Evolutionary conservation across 306 rosid species (phyloP).

Genomic region (Quercus variabilis): DNA sequence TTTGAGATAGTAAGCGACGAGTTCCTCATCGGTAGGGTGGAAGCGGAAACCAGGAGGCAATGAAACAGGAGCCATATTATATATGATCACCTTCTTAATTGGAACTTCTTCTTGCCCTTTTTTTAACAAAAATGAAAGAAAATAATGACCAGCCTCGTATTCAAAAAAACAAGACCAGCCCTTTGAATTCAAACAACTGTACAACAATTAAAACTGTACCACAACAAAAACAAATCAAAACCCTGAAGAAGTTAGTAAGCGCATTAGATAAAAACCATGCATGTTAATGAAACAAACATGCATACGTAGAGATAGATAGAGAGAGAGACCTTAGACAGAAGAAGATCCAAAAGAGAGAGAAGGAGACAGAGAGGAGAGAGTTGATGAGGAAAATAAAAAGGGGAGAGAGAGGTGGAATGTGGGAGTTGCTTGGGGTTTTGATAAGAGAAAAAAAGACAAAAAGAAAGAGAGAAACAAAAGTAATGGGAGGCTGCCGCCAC

Average conservation of each 20-base stretch:
- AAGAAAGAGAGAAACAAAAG: constrained; percentile 28
- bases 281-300: background rate
- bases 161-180: constrained; percentile 15
- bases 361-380: constrained; percentile 20
- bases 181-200: constrained; percentile 8
- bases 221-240: background rate
- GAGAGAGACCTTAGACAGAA: constrained; percentile 38
- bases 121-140: constrained; percentile 3
- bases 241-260: background rate
- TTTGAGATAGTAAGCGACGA: constrained; percentile 85
- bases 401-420: constrained; percentile 31
- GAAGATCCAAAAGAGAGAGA: constrained; percentile 39
- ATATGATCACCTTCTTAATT: constrained; percentile 3
- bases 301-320: constrained; percentile 10
- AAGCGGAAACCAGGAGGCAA: constrained; percentile 93
- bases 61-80: constrained; percentile 75
- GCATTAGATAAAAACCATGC: background rate
- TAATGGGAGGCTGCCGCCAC: constrained; percentile 20
- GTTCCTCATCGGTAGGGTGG: constrained; percentile 95
- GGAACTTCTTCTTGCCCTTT: constrained; percentile 35
- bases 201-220: constrained; percentile 5
- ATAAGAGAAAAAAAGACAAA: constrained; percentile 57
- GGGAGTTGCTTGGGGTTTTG: constrained; percentile 68
- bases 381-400: background rate
- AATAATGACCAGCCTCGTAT: background rate